phyloP scores from a whole-genome alignment of 2,329 filamentous ascomycete genomes.

The Furcasterigmium sp. region DNA sequence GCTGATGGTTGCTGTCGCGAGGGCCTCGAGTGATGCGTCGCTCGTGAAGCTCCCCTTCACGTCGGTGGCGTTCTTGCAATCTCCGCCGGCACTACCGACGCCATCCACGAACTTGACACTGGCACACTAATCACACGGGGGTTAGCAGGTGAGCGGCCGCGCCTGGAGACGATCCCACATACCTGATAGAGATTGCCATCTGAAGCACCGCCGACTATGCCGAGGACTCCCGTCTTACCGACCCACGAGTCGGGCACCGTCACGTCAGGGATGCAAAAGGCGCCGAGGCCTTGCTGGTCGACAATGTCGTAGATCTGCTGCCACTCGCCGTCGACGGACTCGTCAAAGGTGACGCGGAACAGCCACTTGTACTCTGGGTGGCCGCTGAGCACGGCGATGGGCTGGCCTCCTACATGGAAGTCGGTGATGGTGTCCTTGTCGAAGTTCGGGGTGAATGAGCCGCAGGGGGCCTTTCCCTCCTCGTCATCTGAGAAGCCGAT shows the following conservation, averaged over 20 bases:
- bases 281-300: constrained; percentile 47
- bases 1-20: not conserved
- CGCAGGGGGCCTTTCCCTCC: constrained; percentile 45
- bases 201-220: constrained; percentile 43
- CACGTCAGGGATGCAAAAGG: constrained; percentile 46
- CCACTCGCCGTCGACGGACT: constrained; percentile 43
- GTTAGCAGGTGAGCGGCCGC: no score
- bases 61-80: not conserved
- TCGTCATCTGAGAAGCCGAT: constrained; percentile 44
- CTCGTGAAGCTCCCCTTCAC: not conserved
- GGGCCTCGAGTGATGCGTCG: not conserved
- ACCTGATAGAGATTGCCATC: constrained; percentile 57
- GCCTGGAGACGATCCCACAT: constrained; percentile 17
- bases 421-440: constrained; percentile 30
- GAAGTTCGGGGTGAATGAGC: constrained; percentile 44
- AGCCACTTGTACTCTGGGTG: constrained; percentile 52
- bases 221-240: constrained; percentile 50
- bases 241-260: constrained; percentile 43
- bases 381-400: constrained; percentile 39
- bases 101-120: not conserved
- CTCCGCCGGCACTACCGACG: not conserved
- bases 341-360: constrained; percentile 51
- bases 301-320: constrained; percentile 48
- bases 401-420: constrained; percentile 54
- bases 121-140: no score